phyloP scores from a whole-genome alignment of 345 rosid species.

The Mallotus nudiflorus region DNA sequence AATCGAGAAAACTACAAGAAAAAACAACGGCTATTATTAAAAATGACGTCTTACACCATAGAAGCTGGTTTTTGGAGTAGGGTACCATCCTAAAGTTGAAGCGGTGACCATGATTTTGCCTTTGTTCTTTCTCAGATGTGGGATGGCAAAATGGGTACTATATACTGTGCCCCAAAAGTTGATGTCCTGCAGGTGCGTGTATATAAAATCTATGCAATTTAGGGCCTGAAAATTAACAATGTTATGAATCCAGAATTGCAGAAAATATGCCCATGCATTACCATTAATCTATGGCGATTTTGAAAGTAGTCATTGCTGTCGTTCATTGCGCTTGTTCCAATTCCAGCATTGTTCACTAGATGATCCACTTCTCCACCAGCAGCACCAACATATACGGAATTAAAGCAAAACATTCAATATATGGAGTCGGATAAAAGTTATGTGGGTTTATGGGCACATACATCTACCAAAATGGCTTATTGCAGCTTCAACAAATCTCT shows the following conservation, averaged over 20 bases:
- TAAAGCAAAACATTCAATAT: too few relatives aligned
- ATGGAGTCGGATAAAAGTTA: too few relatives aligned
- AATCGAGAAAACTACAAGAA: background rate
- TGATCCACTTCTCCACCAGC: slow-evolving; percentile 19
- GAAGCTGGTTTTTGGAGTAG: slow-evolving; percentile 42
- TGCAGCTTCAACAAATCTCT: slow-evolving; percentile 42
- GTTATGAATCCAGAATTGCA: too few relatives aligned
- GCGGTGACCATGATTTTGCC: slow-evolving; percentile 50
- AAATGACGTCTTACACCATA: slow-evolving; percentile 42
- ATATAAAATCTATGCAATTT: too few relatives aligned
- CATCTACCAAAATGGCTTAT: slow-evolving; percentile 50
- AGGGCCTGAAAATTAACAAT: too few relatives aligned
- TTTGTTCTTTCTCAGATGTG: slow-evolving; percentile 36
- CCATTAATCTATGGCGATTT: background rate
- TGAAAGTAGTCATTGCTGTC: background rate
- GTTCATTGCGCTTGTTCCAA: background rate
- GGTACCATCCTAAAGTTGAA: slow-evolving; percentile 29
- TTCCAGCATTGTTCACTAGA: slow-evolving; percentile 28
- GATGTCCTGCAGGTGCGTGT: slow-evolving; percentile 38
- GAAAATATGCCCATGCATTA: background rate
- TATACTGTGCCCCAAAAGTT: slow-evolving; percentile 67
- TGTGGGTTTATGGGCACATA: slow-evolving; percentile 13
- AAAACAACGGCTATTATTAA: too few relatives aligned
- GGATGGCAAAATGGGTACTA: slow-evolving; percentile 37
- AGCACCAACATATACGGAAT: background rate